Evolutionary conservation across 2,329 filamentous ascomycete genomes (phyloP).

Genomic region (Bipolaris cookei): DNA sequence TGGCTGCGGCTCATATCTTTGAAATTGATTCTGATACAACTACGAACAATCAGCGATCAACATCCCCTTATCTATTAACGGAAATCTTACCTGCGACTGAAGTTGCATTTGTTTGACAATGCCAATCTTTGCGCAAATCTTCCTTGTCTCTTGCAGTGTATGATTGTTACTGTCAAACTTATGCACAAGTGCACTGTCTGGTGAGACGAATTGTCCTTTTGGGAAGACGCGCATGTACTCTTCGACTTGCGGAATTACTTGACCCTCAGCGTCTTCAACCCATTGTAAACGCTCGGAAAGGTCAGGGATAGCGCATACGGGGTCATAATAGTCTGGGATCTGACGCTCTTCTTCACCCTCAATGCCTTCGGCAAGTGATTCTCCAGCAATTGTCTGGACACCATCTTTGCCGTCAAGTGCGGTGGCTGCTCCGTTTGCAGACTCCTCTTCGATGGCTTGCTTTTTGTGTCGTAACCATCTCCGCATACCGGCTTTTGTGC

Average conservation of each 20-base stretch:
- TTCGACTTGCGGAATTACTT: slow-evolving; percentile 85
- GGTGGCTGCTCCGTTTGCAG: slow-evolving; percentile 57
- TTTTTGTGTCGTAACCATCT: slow-evolving; percentile 82
- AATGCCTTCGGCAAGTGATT: slow-evolving; percentile 93
- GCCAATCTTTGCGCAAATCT: slow-evolving; percentile 93
- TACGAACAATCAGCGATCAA: slow-evolving; percentile 48
- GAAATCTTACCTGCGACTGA: slow-evolving; percentile 78
- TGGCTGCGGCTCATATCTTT: slow-evolving; percentile 89
- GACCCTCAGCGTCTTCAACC: slow-evolving; percentile 87
- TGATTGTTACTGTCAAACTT: slow-evolving; percentile 90
- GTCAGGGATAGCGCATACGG: slow-evolving; percentile 83
- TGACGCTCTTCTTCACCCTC: slow-evolving; percentile 78
- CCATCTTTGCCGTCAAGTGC: slow-evolving; percentile 55
- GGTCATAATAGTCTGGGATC: slow-evolving; percentile 93
- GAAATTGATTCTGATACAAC: slow-evolving; percentile 98
- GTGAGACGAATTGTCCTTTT: slow-evolving; percentile 74
- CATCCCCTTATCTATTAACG: not conserved
- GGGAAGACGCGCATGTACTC: slow-evolving; percentile 82
- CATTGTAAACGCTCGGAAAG: slow-evolving; percentile 79
- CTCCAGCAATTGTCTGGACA: slow-evolving; percentile 61
- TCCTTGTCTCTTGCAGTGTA: slow-evolving; percentile 96
- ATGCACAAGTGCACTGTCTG: slow-evolving; percentile 73
- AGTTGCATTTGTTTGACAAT: slow-evolving; percentile 99
- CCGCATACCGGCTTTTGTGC: slow-evolving; percentile 87
- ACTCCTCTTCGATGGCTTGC: slow-evolving; percentile 58